Evolutionary conservation across 1,139 yeast species (phyloP).

Genomic region (Saccharomyces hybrid): DNA sequence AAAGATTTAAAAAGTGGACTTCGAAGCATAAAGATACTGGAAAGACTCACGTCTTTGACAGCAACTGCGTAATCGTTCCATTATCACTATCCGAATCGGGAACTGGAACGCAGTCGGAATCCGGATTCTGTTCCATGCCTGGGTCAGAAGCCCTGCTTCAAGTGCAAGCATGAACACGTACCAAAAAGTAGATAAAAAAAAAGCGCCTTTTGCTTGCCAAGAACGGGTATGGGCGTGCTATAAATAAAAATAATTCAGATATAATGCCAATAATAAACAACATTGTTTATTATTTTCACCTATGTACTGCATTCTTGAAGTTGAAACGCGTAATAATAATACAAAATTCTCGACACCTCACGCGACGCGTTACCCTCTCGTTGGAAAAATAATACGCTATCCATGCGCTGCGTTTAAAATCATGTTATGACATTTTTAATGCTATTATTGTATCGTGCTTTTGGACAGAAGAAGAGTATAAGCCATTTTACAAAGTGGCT

Average conservation of each 20-base stretch:
- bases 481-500: not conserved
- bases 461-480: not conserved
- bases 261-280: not conserved
- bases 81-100: not conserved
- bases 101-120: not conserved
- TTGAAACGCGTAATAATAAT: not conserved
- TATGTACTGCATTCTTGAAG: not conserved
- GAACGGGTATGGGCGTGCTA: not conserved
- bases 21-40: not conserved
- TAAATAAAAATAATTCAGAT: not conserved
- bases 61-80: not conserved
- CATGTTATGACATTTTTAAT: not conserved
- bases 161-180: not conserved
- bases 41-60: not conserved
- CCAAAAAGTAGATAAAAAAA: not conserved
- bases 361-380: not conserved
- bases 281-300: not conserved
- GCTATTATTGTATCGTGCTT: not conserved
- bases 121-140: not conserved
- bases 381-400: not conserved
- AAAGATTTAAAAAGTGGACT: slow-evolving; percentile 1
- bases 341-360: not conserved
- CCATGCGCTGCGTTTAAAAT: not conserved
- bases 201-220: not conserved
- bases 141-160: not conserved